Evolutionary conservation across 1,139 yeast species (phyloP).

Genomic region (Pichia sp.): DNA sequence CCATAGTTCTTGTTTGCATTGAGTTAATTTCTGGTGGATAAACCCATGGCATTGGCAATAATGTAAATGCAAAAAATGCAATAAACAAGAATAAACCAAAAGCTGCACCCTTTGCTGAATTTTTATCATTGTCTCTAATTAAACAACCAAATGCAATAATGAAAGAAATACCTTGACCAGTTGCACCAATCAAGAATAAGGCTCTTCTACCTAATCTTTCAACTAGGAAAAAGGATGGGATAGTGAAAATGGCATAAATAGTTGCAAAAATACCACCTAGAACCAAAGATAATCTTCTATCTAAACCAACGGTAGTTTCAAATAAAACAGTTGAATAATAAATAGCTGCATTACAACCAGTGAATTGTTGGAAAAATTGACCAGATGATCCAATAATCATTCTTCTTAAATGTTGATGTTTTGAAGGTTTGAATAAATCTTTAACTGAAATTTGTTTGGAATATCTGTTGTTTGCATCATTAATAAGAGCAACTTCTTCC

Average conservation of each 20-base stretch:
- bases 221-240: constrained; percentile 57
- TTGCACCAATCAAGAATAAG: constrained; percentile 34
- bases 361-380: constrained; percentile 46
- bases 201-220: constrained; percentile 63
- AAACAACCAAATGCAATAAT: constrained; percentile 36
- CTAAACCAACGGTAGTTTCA: constrained; percentile 45
- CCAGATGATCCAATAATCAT: constrained; percentile 56
- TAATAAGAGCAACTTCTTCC: constrained; percentile 36
- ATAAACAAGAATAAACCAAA: constrained; percentile 42
- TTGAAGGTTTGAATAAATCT: constrained; percentile 55
- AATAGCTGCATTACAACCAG: constrained; percentile 60
- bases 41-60: constrained; percentile 39
- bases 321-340: constrained; percentile 62
- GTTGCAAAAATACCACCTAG: constrained; percentile 62
- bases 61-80: constrained; percentile 34
- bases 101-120: constrained; percentile 40
- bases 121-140: constrained; percentile 28
- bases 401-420: constrained; percentile 49
- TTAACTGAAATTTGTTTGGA: constrained; percentile 28
- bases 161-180: constrained; percentile 38
- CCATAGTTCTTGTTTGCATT: constrained; percentile 38
- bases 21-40: constrained; percentile 42
- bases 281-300: constrained; percentile 46
- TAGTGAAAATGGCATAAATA: constrained; percentile 53
- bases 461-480: constrained; percentile 33